Conservation (phyloP, 306 rosid genomes). For the Ormosia semicastrata region DNA sequence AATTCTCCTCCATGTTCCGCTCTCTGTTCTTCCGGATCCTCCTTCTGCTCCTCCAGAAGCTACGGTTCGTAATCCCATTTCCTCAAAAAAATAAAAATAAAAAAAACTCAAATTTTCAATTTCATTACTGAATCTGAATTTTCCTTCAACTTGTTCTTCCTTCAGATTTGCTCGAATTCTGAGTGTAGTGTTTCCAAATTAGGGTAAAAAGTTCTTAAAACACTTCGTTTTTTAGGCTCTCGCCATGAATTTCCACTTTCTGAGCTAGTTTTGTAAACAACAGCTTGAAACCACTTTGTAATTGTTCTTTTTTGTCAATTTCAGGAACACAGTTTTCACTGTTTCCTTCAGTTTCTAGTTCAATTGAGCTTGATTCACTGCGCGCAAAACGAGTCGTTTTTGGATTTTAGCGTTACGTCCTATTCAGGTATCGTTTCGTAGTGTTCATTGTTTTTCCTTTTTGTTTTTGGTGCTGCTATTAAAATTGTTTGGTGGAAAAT, state of each 20-base stretch:
- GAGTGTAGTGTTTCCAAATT: conserved; percentile 7
- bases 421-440: conserved; percentile 43
- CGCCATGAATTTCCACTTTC: background rate
- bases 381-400: conserved; percentile 24
- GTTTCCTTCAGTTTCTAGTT: conserved; percentile 37
- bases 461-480: conserved; percentile 14
- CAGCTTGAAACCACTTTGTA: background rate
- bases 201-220: conserved; percentile 7
- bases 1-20: conserved; percentile 32
- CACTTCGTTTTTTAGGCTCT: background rate
- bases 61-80: conserved; percentile 37
- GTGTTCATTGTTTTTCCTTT: background rate
- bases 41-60: conserved; percentile 25
- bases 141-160: background rate
- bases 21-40: conserved; percentile 35
- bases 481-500: background rate
- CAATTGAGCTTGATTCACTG: conserved; percentile 28
- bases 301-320: background rate
- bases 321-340: conserved; percentile 43
- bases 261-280: background rate
- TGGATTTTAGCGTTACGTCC: conserved; percentile 26
- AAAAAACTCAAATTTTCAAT: background rate
- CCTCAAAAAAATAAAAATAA: background rate
- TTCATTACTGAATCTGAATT: background rate
- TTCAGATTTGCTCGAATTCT: background rate